Conservation (phyloP, 768 basidiomycete genomes). For the Amylocystis lapponica region DNA sequence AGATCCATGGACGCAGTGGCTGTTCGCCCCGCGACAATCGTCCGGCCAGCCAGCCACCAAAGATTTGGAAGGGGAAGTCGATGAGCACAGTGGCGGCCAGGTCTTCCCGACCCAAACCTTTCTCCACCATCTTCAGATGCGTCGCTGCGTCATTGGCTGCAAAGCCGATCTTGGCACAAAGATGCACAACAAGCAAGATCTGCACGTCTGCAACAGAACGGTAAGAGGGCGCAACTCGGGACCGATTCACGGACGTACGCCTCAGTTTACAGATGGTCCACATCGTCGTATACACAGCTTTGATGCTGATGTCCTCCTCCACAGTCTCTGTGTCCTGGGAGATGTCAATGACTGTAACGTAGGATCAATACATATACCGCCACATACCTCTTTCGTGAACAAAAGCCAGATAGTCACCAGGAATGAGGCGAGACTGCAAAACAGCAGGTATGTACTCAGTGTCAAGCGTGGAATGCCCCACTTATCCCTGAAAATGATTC, state of each 20-base stretch:
- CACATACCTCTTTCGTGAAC: conserved; percentile 81
- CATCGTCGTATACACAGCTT: conserved; percentile 87
- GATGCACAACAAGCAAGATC: conserved; percentile 76
- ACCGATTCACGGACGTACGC: conserved; percentile 48
- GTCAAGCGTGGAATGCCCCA: conserved; percentile 74
- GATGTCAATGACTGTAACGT: neutral
- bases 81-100: conserved; percentile 92
- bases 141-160: conserved; percentile 91
- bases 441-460: conserved; percentile 74
- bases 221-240: neutral
- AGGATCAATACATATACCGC: neutral
- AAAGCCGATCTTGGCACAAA: conserved; percentile 92
- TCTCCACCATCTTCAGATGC: conserved; percentile 91
- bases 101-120: conserved; percentile 93
- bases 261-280: conserved; percentile 89
- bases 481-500: conserved; percentile 42
- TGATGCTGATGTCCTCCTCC: conserved; percentile 85
- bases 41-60: conserved; percentile 91
- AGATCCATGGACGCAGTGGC: conserved; percentile 83
- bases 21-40: conserved; percentile 81
- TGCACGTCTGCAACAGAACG: conserved; percentile 74
- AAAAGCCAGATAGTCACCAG: conserved; percentile 86
- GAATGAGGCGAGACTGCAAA: conserved; percentile 81
- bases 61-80: conserved; percentile 96
- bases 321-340: conserved; percentile 66